A percentile compares a stretch with the other conserved stretches of the same genome.
Evolutionary conservation across 805 yeast genomes (phyloP).

Genomic region (Suhomyces sp.): DNA sequence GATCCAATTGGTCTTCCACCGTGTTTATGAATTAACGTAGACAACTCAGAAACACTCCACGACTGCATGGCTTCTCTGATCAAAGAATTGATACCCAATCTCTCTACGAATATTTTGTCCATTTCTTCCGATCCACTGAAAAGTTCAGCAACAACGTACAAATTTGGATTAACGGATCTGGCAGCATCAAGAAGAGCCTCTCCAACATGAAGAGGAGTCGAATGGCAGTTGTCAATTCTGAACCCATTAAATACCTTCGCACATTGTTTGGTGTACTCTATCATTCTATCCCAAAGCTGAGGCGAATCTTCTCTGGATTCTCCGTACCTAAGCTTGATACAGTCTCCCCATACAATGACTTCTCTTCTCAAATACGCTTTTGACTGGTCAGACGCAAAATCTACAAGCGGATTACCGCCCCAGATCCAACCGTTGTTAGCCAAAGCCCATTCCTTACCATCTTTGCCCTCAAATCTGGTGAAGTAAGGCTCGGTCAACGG

Average conservation of each 20-base stretch:
- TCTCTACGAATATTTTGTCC: conserved; percentile 87
- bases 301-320: conserved; percentile 77
- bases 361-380: conserved; percentile 86
- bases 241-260: conserved; percentile 83
- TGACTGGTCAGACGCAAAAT: conserved; percentile 80
- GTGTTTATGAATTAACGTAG: conserved; percentile 82
- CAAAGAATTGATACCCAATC: conserved; percentile 83
- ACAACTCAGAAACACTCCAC: conserved; percentile 80
- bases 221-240: conserved; percentile 92
- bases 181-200: conserved; percentile 86
- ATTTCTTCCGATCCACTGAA: conserved; percentile 89
- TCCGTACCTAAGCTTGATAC: conserved; percentile 91
- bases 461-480: conserved; percentile 57
- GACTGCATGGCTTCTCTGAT: conserved; percentile 98
- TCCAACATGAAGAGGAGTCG: conserved; percentile 95
- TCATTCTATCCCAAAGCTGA: conserved; percentile 84
- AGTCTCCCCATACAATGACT: conserved; percentile 96
- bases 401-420: conserved; percentile 93
- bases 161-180: conserved; percentile 74
- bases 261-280: conserved; percentile 63
- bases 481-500: conserved; percentile 88
- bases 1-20: conserved; percentile 97
- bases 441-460: conserved; percentile 62
- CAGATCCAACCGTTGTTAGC: conserved; percentile 99
- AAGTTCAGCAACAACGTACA: conserved; percentile 91